Base-by-base conservation (phyloP, 2,329 filamentous ascomycete genomes). In the Emmonsia crescens region DNA sequence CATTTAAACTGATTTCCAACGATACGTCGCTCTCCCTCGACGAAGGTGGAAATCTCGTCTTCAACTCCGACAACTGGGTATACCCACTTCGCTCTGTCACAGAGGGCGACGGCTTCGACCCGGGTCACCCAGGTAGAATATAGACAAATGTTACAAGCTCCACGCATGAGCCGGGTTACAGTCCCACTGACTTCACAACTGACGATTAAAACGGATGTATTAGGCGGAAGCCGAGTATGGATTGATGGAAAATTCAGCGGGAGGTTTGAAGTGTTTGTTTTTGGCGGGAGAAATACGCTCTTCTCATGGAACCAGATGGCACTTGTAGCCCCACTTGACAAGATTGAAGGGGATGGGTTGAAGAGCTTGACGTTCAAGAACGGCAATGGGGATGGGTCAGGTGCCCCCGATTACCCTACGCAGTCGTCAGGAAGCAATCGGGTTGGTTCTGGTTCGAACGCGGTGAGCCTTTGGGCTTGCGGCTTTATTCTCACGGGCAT, bases 221-320 rank as follows among this genome's bases (percentile, higher is more conserved):
- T 77, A 6, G 75, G 77, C 16, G 81, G 81, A 0, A 80, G 75
- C 60, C 71, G 80, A 1, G 79, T 78, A 0, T 83, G 79, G 78
- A 64, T 82, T 0, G 67, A 81, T 61, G 76, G 73, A 8, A 55
- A 64, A 0, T 81, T 83, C 55, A 73, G 65, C 0, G 81, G 81
- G 0, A 69, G 81, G 10, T 83, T 83, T 59, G 81, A 83, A 64
- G 80, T 82, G 0, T 82, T 80, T 62, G 77, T 83, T 0, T 83
- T 76, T 64, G 81, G 81, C 0, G 81, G 81, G 1, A 74, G 73
- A 38, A 83, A 83, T 61, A 77, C 73, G 8, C 62, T 77, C 56
- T 79, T 81, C 55, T 82, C 79, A 38, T 83, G 80, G 81, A 81
- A 77, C 63, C 80, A 82, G 68, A 83, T 83, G 80, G 80, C 81